Evolutionary conservation across 306 rosid genomes (phyloP).

Genomic region (Quercus glauca): DNA sequence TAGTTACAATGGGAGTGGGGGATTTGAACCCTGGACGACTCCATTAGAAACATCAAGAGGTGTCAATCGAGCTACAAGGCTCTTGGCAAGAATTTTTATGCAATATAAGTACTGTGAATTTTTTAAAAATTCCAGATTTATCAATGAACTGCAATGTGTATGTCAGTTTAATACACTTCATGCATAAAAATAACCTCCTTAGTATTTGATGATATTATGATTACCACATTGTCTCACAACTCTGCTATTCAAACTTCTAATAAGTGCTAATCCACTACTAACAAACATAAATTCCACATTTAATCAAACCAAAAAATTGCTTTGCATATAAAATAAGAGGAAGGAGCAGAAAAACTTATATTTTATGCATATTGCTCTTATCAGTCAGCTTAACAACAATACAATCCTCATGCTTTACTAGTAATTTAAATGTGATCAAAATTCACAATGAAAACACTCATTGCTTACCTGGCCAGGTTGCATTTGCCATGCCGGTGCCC

Average conservation of each 20-base stretch:
- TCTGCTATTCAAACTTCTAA: background rate
- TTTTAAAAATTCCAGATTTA: background rate
- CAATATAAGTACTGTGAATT: background rate
- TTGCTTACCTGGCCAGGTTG: conserved; percentile 71
- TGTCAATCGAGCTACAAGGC: too few relatives aligned
- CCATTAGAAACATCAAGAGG: too few relatives aligned
- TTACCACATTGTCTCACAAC: background rate
- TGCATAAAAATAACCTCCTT: background rate
- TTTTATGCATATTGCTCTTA: background rate
- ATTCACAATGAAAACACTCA: conserved; percentile 4
- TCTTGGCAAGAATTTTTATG: background rate
- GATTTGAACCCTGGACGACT: too few relatives aligned
- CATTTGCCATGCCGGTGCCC: conserved; percentile 69
- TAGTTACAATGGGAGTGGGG: too few relatives aligned
- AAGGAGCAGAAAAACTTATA: background rate
- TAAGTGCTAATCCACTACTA: background rate
- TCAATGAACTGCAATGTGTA: background rate
- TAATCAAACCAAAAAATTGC: background rate
- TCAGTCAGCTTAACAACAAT: conserved; percentile 16
- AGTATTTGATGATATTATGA: background rate
- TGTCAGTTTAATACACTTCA: background rate
- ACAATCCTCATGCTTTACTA: background rate
- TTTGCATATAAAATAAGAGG: background rate
- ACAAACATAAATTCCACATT: background rate
- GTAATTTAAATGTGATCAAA: background rate